A percentile compares a stretch with the other conserved stretches of the same genome.
Conservation (phyloP, 2,329 filamentous ascomycete genomes). For the Tolypocladium tropicale region DNA sequence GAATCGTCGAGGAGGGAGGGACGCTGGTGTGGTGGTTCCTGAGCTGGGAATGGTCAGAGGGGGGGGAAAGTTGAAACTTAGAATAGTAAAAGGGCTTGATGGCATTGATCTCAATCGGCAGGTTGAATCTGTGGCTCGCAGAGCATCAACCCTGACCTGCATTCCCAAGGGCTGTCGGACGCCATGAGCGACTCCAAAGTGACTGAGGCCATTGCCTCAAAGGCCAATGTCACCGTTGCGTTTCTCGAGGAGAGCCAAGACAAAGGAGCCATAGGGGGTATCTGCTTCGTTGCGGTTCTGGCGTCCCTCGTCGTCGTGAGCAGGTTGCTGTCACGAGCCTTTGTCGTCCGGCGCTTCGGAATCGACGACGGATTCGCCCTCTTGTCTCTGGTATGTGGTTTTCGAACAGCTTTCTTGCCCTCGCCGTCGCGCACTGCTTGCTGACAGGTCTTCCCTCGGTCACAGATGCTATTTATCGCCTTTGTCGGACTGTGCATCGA, state of each 20-base stretch:
- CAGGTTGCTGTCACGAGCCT: slow-evolving; percentile 22
- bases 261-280: slow-evolving; percentile 25
- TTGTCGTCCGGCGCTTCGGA: slow-evolving; percentile 25
- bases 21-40: background rate
- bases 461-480: slow-evolving; percentile 24
- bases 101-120: background rate
- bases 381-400: slow-evolving; percentile 20
- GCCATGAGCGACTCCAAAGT: slow-evolving; percentile 15
- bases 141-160: background rate
- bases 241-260: slow-evolving; percentile 27
- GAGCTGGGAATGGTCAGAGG: no score
- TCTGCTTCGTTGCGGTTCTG: slow-evolving; percentile 24
- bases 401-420: background rate
- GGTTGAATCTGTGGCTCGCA: background rate
- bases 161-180: background rate
- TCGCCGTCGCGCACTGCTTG: background rate
- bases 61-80: background rate
- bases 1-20: background rate
- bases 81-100: background rate
- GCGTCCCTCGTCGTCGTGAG: slow-evolving; percentile 22
- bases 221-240: slow-evolving; percentile 18
- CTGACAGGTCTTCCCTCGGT: slow-evolving; percentile 1
- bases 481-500: slow-evolving; percentile 32
- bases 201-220: slow-evolving; percentile 21
- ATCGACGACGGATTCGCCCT: slow-evolving; percentile 27